Percentiles rank a stretch among this genome's conserved stretches.
Conservation (phyloP, 208 protist genomes). For the Leishmania mexicana region DNA sequence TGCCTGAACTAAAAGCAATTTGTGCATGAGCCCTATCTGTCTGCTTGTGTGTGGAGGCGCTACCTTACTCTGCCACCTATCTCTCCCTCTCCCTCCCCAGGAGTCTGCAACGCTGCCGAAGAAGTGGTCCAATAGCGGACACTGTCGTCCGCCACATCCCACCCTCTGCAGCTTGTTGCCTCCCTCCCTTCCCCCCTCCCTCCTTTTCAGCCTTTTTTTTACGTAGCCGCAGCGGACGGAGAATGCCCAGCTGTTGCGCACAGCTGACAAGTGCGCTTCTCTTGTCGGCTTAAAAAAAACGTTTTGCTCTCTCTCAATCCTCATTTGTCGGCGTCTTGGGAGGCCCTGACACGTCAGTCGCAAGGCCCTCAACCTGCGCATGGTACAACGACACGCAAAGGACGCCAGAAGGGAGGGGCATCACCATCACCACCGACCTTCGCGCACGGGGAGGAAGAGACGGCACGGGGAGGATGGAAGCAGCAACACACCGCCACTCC, state of each 20-base stretch:
- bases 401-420: background rate
- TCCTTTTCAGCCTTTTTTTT: background rate
- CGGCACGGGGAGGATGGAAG: background rate
- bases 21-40: background rate
- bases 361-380: background rate
- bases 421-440: background rate
- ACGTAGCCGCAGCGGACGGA: background rate
- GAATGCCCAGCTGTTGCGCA: background rate
- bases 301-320: background rate
- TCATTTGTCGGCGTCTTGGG: background rate
- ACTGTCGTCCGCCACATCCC: background rate
- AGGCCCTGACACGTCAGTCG: background rate
- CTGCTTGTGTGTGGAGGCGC: background rate
- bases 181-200: background rate
- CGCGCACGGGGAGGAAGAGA: conserved; percentile 1
- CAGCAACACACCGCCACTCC: background rate
- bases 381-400: background rate
- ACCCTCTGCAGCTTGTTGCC: background rate
- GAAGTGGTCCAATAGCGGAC: background rate
- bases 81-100: background rate
- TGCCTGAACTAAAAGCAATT: background rate
- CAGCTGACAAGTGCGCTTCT: background rate
- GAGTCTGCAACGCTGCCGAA: background rate
- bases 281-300: no score
- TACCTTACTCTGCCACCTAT: no score